Evolutionary conservation across 306 rosid genomes (phyloP).

Genomic region (Lagenaria siceraria): DNA sequence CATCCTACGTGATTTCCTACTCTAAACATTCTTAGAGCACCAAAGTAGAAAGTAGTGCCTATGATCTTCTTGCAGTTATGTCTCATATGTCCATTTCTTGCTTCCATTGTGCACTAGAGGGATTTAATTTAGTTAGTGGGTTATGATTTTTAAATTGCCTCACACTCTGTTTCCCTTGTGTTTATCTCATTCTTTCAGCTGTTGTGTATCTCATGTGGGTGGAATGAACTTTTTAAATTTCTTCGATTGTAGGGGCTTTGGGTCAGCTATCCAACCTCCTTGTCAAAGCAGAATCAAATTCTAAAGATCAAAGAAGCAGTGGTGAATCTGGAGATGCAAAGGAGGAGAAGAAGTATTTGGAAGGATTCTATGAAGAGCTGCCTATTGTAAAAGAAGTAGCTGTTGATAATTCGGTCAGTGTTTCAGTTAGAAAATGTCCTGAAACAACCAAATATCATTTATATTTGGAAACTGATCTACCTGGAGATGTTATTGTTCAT

Average conservation of each 20-base stretch:
- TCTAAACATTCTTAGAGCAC: background rate
- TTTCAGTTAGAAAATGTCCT: constrained; percentile 46
- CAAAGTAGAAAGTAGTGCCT: background rate
- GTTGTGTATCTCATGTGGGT: constrained; percentile 4
- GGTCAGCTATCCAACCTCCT: constrained; percentile 44
- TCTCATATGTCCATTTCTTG: constrained; percentile 1
- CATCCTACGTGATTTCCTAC: background rate
- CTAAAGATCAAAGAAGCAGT: constrained; percentile 23
- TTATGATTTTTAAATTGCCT: background rate
- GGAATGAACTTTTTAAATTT: constrained; percentile 12
- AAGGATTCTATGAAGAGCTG: constrained; percentile 62
- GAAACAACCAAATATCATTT: constrained; percentile 51
- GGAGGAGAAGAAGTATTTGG: constrained; percentile 27
- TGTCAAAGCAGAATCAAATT: constrained; percentile 27
- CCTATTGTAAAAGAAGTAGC: constrained; percentile 48
- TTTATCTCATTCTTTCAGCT: constrained; percentile 1
- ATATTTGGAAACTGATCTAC: constrained; percentile 62
- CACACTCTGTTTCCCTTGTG: constrained; percentile 7
- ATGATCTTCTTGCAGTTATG: constrained; percentile 8
- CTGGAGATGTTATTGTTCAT: constrained; percentile 59
- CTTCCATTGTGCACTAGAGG: constrained; percentile 3
- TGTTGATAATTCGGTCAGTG: constrained; percentile 35
- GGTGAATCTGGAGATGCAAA: constrained; percentile 23
- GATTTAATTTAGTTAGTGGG: background rate
- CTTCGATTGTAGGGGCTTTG: constrained; percentile 43